phyloP scores from a whole-genome alignment of 169 alveolate genomes.

The Plasmodium adleri region DNA sequence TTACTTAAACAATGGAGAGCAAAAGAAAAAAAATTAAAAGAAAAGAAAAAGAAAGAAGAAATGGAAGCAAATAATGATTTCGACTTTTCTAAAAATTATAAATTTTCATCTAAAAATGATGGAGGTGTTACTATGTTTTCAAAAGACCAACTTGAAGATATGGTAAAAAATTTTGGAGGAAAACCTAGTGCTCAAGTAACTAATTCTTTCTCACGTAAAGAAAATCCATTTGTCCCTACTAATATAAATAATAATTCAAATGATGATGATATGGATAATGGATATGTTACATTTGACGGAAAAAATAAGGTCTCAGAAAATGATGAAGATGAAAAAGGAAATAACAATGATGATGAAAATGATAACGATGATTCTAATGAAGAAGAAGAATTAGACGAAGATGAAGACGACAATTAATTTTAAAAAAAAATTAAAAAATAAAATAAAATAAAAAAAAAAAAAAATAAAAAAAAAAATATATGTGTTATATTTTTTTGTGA shows the following conservation, averaged over 20 bases:
- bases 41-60: slow-evolving; percentile 13
- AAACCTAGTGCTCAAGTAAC: not conserved
- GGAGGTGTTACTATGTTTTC: slow-evolving; percentile 18
- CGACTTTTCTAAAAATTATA: not conserved
- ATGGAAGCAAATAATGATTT: not conserved
- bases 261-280: not conserved
- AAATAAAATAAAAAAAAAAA: no score
- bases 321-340: slow-evolving; percentile 7
- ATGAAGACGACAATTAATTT: no score
- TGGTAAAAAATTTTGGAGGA: slow-evolving; percentile 36
- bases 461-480: no score
- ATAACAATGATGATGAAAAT: slow-evolving; percentile 30
- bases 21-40: slow-evolving; percentile 18
- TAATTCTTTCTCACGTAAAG: not conserved
- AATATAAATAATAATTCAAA: not conserved
- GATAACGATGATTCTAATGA: not conserved
- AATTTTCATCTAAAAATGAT: not conserved
- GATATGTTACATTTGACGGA: slow-evolving; percentile 27
- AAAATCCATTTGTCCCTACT: no score
- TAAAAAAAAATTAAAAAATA: no score
- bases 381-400: no score
- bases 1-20: slow-evolving; percentile 19
- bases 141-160: slow-evolving; percentile 47
- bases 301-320: not conserved
- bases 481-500: no score